Evolutionary conservation across 768 basidiomycete species (phyloP).

Genomic region (Lactarius psammicola): DNA sequence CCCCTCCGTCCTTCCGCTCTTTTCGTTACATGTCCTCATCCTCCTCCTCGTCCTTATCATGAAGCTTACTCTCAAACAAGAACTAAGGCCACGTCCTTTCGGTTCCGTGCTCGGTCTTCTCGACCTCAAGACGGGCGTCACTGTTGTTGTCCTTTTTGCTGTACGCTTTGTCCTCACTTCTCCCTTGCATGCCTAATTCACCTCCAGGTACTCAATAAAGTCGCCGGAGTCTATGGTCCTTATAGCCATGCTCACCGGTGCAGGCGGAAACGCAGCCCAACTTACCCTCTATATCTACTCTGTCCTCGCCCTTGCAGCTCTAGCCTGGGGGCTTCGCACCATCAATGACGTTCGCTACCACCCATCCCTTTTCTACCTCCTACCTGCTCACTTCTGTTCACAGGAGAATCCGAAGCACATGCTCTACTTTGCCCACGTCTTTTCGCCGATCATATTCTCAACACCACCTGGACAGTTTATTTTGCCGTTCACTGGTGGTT

Average conservation of each 20-base stretch:
- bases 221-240: conserved; percentile 96
- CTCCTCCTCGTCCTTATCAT: conserved; percentile 37
- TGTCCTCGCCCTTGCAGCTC: conserved; percentile 70
- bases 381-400: conserved; percentile 15
- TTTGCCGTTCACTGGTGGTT: conserved; percentile 92
- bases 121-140: conserved; percentile 94
- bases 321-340: conserved; percentile 86
- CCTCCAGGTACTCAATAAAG: conserved; percentile 86
- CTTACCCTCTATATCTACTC: conserved; percentile 94
- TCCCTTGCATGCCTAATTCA: conserved; percentile 17
- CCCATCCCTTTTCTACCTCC: conserved; percentile 13
- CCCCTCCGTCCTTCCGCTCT: neutral
- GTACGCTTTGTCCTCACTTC: conserved; percentile 43
- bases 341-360: conserved; percentile 70
- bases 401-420: conserved; percentile 88
- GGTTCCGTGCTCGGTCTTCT: conserved; percentile 81
- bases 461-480: conserved; percentile 88
- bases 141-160: conserved; percentile 83
- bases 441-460: conserved; percentile 89
- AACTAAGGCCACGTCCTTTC: conserved; percentile 82
- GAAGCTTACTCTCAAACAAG: conserved; percentile 79
- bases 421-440: conserved; percentile 88
- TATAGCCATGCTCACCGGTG: conserved; percentile 84
- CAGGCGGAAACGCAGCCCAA: conserved; percentile 92
- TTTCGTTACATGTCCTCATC: neutral